Evolutionary conservation across 257 asterid species (phyloP).

Genomic region (Penstemon eatonii): DNA sequence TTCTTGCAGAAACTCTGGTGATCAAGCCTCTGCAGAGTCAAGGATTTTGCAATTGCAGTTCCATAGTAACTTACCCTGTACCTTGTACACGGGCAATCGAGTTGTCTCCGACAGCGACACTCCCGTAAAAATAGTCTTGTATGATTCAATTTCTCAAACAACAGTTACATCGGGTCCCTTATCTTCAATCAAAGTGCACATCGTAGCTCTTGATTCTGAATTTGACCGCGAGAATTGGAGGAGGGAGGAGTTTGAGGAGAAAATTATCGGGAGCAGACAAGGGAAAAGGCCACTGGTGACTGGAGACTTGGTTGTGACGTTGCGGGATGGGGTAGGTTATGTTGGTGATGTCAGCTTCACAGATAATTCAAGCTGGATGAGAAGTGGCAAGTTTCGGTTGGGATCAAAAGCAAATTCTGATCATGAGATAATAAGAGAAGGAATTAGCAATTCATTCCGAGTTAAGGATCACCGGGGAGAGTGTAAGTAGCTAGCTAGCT

Average conservation of each 20-base stretch:
- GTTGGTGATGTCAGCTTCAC: slow-evolving; percentile 47
- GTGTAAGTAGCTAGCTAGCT: slow-evolving; percentile 35
- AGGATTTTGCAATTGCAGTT: slow-evolving; percentile 34
- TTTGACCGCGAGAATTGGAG: slow-evolving; percentile 39
- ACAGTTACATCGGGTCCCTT: slow-evolving; percentile 36
- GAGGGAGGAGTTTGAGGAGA: slow-evolving; percentile 35
- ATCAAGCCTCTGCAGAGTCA: slow-evolving; percentile 8
- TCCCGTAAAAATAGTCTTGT: slow-evolving; percentile 31
- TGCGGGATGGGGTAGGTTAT: slow-evolving; percentile 40
- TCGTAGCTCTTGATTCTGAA: slow-evolving; percentile 44
- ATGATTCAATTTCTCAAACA: slow-evolving; percentile 32
- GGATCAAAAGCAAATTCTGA: slow-evolving; percentile 37
- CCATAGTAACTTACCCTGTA: slow-evolving; percentile 32
- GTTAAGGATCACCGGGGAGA: slow-evolving; percentile 68
- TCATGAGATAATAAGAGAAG: slow-evolving; percentile 43
- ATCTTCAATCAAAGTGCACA: slow-evolving; percentile 35
- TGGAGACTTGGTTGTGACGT: slow-evolving; percentile 39
- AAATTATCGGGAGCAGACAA: slow-evolving; percentile 35
- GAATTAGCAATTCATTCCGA: slow-evolving; percentile 43
- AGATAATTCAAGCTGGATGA: slow-evolving; percentile 59
- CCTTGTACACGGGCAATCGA: slow-evolving; percentile 41
- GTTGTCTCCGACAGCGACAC: slow-evolving; percentile 34
- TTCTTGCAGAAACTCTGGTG: background rate
- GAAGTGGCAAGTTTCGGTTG: slow-evolving; percentile 54
- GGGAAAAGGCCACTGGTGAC: slow-evolving; percentile 44